Base-by-base conservation (phyloP, 2,329 filamentous ascomycete genomes). In the Fusarium humuli region DNA sequence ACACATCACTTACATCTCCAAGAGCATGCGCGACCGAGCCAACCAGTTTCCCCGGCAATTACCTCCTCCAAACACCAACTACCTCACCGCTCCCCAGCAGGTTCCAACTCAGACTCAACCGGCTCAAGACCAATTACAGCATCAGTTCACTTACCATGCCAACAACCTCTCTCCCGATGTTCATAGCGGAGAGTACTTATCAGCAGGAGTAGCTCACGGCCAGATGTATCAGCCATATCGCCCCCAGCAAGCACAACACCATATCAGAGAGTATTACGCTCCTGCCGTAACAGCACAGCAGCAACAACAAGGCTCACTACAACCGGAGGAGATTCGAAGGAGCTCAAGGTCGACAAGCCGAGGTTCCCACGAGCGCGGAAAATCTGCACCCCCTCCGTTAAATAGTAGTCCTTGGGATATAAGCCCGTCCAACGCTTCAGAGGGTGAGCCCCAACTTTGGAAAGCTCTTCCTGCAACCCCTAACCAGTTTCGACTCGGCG, bases 341-440 rank as follows among this genome's bases (percentile, higher is more conserved):
- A 71, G 64, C 23, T 75, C 73, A 7, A 70, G 75, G 10, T 66
- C 71, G 11, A 61, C 67, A 42, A 72, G 65, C 37, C 64, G 75
- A 8, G 61, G 68, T 40, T 79, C 80, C 11, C 80, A 83, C 49
- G 83, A 83, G 56, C 80, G 85, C 30, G 84, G 84, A 25, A 79
- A 78, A 27, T 87, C 85, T 6, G 85, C 84, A 9, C 85, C 85
- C 16, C 84, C 85, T 5, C 83, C 82, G 0, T 76, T 83, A 47
- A 83, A 82, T 48, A 81, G 83, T 23, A 84, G 81, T 59, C 83
- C 82, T 1, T 86, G 84, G 85, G 81, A 85, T 58, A 77, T 79
- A 7, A 76, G 77, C 20, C 71, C 77, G 6, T 76, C 75, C 30
- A 55, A 50, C 34, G 54, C 72, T 44, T 54, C 49, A 30, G 64